A percentile compares a stretch with the other conserved stretches of the same genome.
Conservation (phyloP, 768 basidiomycete genomes). For the Kwoniella heveanensis region DNA sequence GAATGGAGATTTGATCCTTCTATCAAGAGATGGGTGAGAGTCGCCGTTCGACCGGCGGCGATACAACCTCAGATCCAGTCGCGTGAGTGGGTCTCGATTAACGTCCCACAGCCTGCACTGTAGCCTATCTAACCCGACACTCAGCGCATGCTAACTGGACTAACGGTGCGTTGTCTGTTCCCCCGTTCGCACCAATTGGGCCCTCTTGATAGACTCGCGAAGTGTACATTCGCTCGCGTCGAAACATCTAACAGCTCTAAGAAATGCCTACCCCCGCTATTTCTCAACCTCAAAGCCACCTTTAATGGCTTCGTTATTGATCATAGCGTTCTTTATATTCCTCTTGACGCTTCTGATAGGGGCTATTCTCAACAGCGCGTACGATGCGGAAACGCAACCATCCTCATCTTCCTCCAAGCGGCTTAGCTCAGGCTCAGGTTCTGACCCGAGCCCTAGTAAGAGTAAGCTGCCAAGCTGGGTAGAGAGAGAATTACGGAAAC, state of each 20-base stretch:
- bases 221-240: not conserved
- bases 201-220: not conserved
- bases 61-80: not conserved
- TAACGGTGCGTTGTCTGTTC: no score
- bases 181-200: not conserved
- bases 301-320: conserved; percentile 20
- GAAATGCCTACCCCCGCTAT: conserved; percentile 1
- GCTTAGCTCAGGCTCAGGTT: not conserved
- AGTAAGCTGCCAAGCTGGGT: conserved; percentile 17
- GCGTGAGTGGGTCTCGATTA: not conserved
- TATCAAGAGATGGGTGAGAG: conserved; percentile 7
- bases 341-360: conserved; percentile 28
- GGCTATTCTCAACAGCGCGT: conserved; percentile 27
- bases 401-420: conserved; percentile 6
- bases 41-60: conserved; percentile 3
- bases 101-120: no score
- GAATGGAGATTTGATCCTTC: conserved; percentile 1
- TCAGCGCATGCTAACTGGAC: no score
- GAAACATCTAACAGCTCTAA: conserved; percentile 5
- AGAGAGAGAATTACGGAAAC: conserved; percentile 19
- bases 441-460: not conserved
- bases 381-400: conserved; percentile 31
- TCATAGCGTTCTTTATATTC: conserved; percentile 16
- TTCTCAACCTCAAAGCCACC: conserved; percentile 27
- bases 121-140: no score